Base-by-base conservation (phyloP, 179 eudicot species). In the Vitellaria paradoxa region DNA sequence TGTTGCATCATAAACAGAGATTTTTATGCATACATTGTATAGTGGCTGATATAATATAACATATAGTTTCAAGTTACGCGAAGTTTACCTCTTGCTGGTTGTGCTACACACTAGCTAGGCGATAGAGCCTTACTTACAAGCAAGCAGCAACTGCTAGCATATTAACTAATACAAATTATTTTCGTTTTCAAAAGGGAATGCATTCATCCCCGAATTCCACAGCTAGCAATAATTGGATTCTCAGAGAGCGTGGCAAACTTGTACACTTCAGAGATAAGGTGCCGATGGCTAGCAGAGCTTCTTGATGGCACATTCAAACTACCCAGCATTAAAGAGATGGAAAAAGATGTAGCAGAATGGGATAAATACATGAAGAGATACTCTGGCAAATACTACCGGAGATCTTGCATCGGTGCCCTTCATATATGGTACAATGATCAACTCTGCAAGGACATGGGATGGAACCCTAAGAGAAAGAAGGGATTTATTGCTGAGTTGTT, bases 371-470 rank as follows among this genome's bases (percentile, higher is more conserved):
- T 69, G 80, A 89, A 88, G 78, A 72, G 17, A 17, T 81, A 82
- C 42, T 68, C 84, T 17, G 84, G 82, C 0, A 53, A 78, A 7
- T 61, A 80, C 46, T 76, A 77, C 23, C 65, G 75, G 57, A 85
- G 84, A 79, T 81, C 92, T 15, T 89, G 92, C 76, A 69, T 91
- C 37, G 88, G 82, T 53, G 76, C 81, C 18, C 52, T 85, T 9
- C 89, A 85, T 4, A 84, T 88, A 72, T 88, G 90, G 87, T 82
- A 84, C 60, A 87, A 83, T 81, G 92, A 88, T 77, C 92, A 85
- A 49, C 79, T 90, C 1, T 90, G 91, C 83, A 90, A 84, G 77
- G 92, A 90, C 47, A 88, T 90, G 91, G 91, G 90, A 62, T 82
- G 82, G 84, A 86, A 83, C 78, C 88, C 82, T 0, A 84, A 55